Evolutionary conservation across 2,329 filamentous ascomycete species (phyloP).

Genomic region (Periconia macrospinosa): DNA sequence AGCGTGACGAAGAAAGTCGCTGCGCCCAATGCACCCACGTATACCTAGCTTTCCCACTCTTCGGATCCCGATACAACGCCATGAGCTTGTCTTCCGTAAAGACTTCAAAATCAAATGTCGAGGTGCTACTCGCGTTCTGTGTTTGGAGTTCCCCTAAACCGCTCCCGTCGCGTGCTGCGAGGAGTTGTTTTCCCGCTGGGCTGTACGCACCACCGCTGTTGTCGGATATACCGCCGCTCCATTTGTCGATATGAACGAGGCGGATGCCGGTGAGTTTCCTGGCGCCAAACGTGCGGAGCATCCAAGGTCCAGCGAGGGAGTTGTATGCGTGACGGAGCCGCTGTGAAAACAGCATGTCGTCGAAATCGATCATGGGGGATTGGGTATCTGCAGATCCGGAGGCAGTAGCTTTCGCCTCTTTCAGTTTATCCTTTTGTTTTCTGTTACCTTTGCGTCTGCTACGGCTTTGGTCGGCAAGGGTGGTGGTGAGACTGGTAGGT

Average conservation of each 20-base stretch:
- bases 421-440: not conserved
- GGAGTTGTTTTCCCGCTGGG: conserved; percentile 6
- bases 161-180: conserved; percentile 15
- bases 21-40: conserved; percentile 50
- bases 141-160: conserved; percentile 5
- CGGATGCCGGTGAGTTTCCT: conserved; percentile 21
- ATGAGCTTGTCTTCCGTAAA: conserved; percentile 47
- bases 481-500: conserved; percentile 14
- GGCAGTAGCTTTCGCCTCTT: not conserved
- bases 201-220: not conserved
- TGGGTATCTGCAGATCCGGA: not conserved
- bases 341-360: conserved; percentile 29
- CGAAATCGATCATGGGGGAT: conserved; percentile 21
- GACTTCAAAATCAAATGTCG: not conserved
- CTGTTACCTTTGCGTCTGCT: not conserved
- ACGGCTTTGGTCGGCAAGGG: not conserved
- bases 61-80: conserved; percentile 36
- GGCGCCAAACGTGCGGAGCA: conserved; percentile 21
- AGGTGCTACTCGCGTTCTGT: not conserved
- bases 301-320: conserved; percentile 24
- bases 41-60: conserved; percentile 39
- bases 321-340: conserved; percentile 17
- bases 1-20: conserved; percentile 24
- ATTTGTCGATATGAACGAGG: conserved; percentile 15
- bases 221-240: conserved; percentile 16